Evolutionary conservation across 257 asterid genomes (phyloP), one percentile per base, ranked within the genome.

Genomic region (Catharanthus roseus): DNA sequence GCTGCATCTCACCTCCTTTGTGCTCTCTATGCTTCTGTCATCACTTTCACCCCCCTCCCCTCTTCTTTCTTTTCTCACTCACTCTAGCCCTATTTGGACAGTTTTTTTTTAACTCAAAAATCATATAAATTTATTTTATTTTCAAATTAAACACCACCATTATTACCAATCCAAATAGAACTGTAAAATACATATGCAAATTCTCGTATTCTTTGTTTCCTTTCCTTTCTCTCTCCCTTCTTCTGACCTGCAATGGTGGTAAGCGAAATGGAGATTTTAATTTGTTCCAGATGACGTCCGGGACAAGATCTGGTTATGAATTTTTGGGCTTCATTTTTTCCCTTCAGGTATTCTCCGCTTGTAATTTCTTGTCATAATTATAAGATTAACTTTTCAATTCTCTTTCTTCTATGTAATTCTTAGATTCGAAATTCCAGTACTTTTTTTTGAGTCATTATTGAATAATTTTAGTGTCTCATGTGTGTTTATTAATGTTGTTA

Each of bases 11-110:
- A 84, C 42, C 64, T 82, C 85, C 81, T 86, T 75, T 84, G 91
- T 86, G 91, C 91, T 86, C 91, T 84, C 87, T 86, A 78, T 81
- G 79, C 91, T 86, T 84, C 89, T 78, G 89, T 86, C 89, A 86
- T 76, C 91, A 74, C 75, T 62, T 75, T 70, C 64, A 54, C 0
- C 67, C 65, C 38, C 65, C 38, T 18, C 39, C 42, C 9, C 24
- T 74, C 63, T 56, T 18, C 10, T 45, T 4, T 45, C 19, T 47
- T 13, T 53, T 2, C n/a, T 13, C 1, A 10, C 4, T 12, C 19
- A 38, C 18, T 41, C n/a, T n/a, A n/a, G n/a, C n/a, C n/a, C n/a
- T n/a, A n/a, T n/a, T n/a, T n/a, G n/a, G n/a, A n/a, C n/a, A n/a
- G n/a, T n/a, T n/a, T n/a, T n/a, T n/a, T n/a, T n/a, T n/a, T n/a